A percentile compares a stretch with the other conserved stretches of the same genome.
Evolutionary conservation across 768 basidiomycete genomes (phyloP).

Genomic region (Phlegmacium glaucopus): DNA sequence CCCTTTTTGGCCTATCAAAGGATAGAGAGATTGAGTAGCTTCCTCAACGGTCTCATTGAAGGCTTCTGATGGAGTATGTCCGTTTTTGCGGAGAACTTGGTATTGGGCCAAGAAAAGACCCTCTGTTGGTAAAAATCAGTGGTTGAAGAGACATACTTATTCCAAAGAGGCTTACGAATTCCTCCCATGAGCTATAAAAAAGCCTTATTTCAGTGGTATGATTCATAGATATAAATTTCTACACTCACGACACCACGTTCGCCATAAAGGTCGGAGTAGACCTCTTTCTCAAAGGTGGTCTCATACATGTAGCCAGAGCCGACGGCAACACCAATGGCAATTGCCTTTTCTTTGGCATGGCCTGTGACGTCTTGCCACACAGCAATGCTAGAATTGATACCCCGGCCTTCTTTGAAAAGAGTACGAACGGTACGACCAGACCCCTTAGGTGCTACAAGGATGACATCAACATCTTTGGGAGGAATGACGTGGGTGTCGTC

Average conservation of each 20-base stretch:
- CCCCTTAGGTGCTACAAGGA: constrained; percentile 98
- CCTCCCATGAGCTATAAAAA: constrained; percentile 84
- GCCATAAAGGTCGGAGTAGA: constrained; percentile 98
- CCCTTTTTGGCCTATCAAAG: constrained; percentile 94
- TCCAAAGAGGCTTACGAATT: constrained; percentile 61
- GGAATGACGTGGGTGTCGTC: constrained; percentile 93
- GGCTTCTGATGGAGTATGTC: constrained; percentile 95
- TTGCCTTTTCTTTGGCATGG: constrained; percentile 95
- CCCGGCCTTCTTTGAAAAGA: constrained; percentile 99
- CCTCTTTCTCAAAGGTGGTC: constrained; percentile 99
- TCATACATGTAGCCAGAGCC: constrained; percentile 99
- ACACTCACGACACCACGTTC: constrained; percentile 96
- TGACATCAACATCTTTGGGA: constrained; percentile 94
- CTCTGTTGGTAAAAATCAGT: constrained; percentile 44
- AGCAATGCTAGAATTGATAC: constrained; percentile 93
- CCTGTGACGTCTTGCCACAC: constrained; percentile 98
- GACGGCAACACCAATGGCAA: constrained; percentile 89
- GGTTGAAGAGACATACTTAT: not conserved
- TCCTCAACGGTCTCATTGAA: constrained; percentile 99
- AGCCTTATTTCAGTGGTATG: constrained; percentile 7
- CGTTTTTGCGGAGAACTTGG: constrained; percentile 94
- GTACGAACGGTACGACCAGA: constrained; percentile 99
- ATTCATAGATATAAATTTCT: not conserved
- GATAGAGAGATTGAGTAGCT: constrained; percentile 98
- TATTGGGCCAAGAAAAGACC: constrained; percentile 99